These are phyloP conservation scores for Cornus suecica DNA, from an alignment of 148 eudicot species.

Conservation along the genomic window DNA sequence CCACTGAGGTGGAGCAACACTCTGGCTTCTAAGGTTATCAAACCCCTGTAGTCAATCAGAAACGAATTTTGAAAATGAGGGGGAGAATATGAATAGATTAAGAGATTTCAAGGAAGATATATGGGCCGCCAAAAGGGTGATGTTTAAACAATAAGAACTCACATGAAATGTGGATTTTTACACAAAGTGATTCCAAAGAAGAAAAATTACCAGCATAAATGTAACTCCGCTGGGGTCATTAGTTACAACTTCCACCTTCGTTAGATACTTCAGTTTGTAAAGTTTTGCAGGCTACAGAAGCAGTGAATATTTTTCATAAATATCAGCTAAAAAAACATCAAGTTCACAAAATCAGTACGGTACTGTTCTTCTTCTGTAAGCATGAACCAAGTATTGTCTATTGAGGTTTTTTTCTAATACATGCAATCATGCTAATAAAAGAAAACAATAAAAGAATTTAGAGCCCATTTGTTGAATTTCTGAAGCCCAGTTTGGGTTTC, in stretches of 20 bases:
- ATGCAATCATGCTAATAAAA: not conserved
- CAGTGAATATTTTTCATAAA: not conserved
- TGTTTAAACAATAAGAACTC: not conserved
- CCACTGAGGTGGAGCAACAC: conserved; percentile 95
- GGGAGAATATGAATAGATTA: not conserved
- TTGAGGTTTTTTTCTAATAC: not conserved
- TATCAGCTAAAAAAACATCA: not conserved
- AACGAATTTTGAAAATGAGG: not conserved
- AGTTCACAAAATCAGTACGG: not conserved
- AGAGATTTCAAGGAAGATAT: not conserved
- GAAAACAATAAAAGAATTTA: not conserved
- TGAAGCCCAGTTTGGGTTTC: not conserved
- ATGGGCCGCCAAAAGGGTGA: not conserved
- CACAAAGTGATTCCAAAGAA: conserved; percentile 6
- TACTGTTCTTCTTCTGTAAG: not conserved
- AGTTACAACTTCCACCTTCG: conserved; percentile 81
- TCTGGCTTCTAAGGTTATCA: conserved; percentile 96
- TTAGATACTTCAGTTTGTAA: conserved; percentile 87
- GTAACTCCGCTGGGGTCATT: conserved; percentile 92
- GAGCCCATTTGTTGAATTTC: not conserved
- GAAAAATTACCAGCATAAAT: conserved; percentile 64
- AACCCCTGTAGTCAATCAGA: conserved; percentile 56
- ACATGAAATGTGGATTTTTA: not conserved
- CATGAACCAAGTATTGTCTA: not conserved
- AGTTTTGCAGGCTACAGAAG: conserved; percentile 74